These are phyloP conservation scores for Syzygium aqueum DNA, from an alignment of 345 rosid species.

Conservation along the genomic window DNA sequence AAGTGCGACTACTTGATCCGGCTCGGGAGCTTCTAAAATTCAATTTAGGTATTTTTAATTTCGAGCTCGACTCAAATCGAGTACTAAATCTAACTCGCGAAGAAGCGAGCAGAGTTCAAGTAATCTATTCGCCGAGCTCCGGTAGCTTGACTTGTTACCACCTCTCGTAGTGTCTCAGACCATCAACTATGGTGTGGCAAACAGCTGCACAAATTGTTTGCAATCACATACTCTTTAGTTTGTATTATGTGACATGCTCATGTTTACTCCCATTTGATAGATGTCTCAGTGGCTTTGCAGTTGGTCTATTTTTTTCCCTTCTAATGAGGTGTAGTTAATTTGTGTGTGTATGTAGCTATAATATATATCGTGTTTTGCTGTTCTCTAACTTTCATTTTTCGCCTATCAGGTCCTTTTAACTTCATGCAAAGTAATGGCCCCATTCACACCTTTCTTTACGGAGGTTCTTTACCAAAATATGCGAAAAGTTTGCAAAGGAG, in stretches of 20 bases:
- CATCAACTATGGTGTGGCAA: not conserved
- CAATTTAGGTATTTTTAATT: not conserved
- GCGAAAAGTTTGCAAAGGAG: slow-evolving; percentile 60
- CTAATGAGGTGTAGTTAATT: not conserved
- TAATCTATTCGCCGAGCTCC: not conserved
- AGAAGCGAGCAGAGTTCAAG: not conserved
- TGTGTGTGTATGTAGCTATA: not conserved
- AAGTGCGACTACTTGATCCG: not conserved
- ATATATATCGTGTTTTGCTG: not conserved
- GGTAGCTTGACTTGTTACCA: not conserved
- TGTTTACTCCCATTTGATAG: not conserved
- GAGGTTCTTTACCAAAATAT: slow-evolving; percentile 91
- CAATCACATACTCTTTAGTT: not conserved
- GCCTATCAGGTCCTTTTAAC: slow-evolving; percentile 78
- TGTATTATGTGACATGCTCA: not conserved
- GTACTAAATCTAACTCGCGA: not conserved
- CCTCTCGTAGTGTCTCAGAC: not conserved
- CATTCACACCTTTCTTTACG: slow-evolving; percentile 98
- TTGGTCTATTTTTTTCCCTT: not conserved
- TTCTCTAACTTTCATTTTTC: not conserved
- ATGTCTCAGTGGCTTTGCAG: not conserved
- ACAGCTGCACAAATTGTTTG: not conserved
- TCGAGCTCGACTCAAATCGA: not conserved
- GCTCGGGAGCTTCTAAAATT: not conserved
- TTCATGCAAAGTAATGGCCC: slow-evolving; percentile 95